Base-by-base conservation (phyloP, 805 yeast species). In the Wickerhamiella cacticola region DNA sequence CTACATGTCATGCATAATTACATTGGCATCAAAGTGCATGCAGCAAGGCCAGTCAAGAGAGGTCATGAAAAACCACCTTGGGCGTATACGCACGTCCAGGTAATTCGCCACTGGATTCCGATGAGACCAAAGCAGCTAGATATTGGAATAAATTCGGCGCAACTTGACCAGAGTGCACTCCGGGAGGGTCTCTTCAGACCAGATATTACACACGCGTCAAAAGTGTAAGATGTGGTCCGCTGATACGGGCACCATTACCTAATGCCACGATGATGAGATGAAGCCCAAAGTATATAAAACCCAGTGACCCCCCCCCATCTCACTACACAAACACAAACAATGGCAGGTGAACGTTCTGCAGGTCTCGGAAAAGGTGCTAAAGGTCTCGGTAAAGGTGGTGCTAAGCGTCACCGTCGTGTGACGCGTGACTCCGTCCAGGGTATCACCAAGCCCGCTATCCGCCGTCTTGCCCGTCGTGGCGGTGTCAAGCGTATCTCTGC, bases 401-500 rank as follows among this genome's bases (percentile, higher is more conserved):
- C 98, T 65, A 89, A 89, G 82, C 87, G 98, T 75, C 98, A 89
- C 87, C 86, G 97, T 81, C 88, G 88, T 85, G 85, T 89, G 73
- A 78, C 88, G 59, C 88, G 97, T 79, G 98, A 92, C 73, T 92
- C 89, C 89, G 89, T 92, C 62, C 96, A 88, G 75, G 98, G 98
- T 78, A 89, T 89, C 69, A 89, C 98, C 56, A 89, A 89, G 80
- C 98, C 98, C 68, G 98, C 98, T 68, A 89, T 89, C 68, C 87
- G 98, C 79, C 89, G 98, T 85, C 82, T 89, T 65, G 98, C 98
- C 47, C 89, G 98, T 82, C 87, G 98, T 85, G 98, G 98, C 76
- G 98, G 98, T 88, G 98, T 89, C 68, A 89, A 89, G 82, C 95
- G 98, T 84, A 89, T 89, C 66, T 89, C 97, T 56, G 97, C 95